A percentile compares a stretch with the other conserved stretches of the same genome.
Evolutionary conservation across 2,329 filamentous ascomycete genomes (phyloP).

Genomic region (Fusarium aywerte): DNA sequence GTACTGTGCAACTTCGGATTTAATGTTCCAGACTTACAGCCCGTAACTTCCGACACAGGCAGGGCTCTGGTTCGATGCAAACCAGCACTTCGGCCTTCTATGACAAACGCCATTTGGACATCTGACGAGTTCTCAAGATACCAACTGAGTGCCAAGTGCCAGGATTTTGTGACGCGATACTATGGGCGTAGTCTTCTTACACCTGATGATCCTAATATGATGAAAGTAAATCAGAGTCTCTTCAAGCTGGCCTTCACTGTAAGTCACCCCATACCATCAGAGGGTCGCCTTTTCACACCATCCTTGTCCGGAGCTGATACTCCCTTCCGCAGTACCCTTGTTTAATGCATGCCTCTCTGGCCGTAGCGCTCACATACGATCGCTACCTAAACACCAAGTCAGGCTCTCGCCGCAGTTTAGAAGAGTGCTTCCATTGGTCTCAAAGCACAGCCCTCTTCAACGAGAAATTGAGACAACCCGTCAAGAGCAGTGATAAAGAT

Average conservation of each 20-base stretch:
- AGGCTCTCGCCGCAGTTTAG: conserved; percentile 43
- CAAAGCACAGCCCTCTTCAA: conserved; percentile 56
- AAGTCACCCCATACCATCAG: conserved; percentile 34
- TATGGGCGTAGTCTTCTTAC: conserved; percentile 52
- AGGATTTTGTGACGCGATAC: conserved; percentile 56
- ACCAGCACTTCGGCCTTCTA: conserved; percentile 38
- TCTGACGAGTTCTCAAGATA: conserved; percentile 47
- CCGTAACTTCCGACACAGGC: conserved; percentile 42
- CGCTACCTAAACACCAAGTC: conserved; percentile 46
- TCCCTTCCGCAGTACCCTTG: conserved; percentile 51
- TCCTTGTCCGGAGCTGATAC: not conserved
- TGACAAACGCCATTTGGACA: conserved; percentile 51
- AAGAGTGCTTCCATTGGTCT: conserved; percentile 58
- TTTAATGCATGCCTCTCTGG: conserved; percentile 59
- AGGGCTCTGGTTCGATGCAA: conserved; percentile 26
- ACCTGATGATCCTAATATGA: conserved; percentile 53
- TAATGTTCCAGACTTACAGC: conserved; percentile 53
- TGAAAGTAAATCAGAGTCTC: conserved; percentile 53
- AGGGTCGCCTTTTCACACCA: not conserved
- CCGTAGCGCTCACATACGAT: conserved; percentile 56
- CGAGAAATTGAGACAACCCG: conserved; percentile 49
- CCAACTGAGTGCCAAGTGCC: conserved; percentile 53
- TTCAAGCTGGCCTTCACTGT: conserved; percentile 53
- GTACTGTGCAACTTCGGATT: conserved; percentile 57
- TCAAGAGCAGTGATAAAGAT: conserved; percentile 54